Conservation (phyloP, 257 asterid genomes). For the Nicotiana undulata region DNA sequence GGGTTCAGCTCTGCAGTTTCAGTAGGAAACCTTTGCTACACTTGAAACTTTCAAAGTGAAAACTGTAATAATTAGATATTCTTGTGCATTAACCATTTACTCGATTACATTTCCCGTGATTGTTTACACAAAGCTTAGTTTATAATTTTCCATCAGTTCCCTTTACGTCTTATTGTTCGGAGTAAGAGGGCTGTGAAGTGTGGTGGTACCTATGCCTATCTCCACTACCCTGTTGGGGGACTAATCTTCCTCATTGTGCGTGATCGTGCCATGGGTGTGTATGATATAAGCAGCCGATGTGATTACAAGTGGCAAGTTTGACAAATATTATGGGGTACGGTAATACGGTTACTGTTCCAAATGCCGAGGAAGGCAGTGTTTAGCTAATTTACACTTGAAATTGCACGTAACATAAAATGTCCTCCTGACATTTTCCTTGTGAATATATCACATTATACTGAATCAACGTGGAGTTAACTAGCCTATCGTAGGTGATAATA, state of each 20-base stretch:
- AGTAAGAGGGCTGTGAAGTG: neutral
- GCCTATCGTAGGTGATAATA: neutral
- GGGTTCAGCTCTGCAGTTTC: slow-evolving; percentile 4
- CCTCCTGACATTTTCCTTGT: neutral
- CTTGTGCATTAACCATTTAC: slow-evolving; percentile 5
- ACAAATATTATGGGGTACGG: neutral
- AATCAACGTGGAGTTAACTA: neutral
- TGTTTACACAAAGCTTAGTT: neutral
- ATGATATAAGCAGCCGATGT: neutral
- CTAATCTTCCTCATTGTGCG: neutral
- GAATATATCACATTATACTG: neutral
- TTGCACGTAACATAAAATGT: neutral
- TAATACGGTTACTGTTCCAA: neutral
- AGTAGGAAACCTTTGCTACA: neutral
- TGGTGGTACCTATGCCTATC: neutral
- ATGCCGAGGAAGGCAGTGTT: neutral
- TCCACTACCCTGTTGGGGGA: neutral
- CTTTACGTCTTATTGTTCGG: neutral
- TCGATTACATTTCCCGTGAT: neutral
- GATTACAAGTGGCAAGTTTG: neutral
- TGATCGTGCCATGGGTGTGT: neutral
- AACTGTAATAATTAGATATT: slow-evolving; percentile 5
- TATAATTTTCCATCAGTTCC: neutral
- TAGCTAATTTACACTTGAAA: neutral
- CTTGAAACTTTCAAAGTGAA: neutral